Percentiles rank a stretch among this genome's conserved stretches.
phyloP scores from a whole-genome alignment of 2,329 filamentous ascomycete species.

The Hypoxylon sp. region DNA sequence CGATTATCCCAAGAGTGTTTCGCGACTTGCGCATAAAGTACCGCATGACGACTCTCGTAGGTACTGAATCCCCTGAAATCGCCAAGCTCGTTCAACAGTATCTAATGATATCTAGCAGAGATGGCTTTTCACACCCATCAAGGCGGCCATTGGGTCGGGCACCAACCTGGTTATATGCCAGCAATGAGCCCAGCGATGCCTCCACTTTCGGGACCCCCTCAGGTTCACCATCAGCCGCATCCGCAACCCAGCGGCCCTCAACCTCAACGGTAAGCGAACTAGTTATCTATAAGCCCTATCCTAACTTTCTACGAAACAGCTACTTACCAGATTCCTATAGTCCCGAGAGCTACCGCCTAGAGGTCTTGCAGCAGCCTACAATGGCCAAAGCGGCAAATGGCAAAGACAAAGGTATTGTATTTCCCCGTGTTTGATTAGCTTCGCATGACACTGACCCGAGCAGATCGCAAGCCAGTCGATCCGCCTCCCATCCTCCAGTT shows the following conservation, averaged over 20 bases:
- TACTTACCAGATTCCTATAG: constrained; percentile 32
- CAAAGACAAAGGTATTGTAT: constrained; percentile 52
- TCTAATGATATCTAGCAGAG: constrained; percentile 23
- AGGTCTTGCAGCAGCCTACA: constrained; percentile 52
- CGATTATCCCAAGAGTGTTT: constrained; percentile 2
- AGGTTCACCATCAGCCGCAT: constrained; percentile 47
- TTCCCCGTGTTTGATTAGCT: not conserved
- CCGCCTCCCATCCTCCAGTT: constrained; percentile 88
- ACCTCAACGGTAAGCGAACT: constrained; percentile 46
- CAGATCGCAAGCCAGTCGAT: constrained; percentile 88
- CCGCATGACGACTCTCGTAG: constrained; percentile 34
- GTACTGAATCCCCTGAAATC: constrained; percentile 9
- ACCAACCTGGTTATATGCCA: constrained; percentile 49
- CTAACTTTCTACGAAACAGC: not conserved
- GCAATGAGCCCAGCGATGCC: constrained; percentile 50
- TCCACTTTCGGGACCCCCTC: constrained; percentile 39
- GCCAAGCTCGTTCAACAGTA: not conserved
- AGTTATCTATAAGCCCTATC: not conserved
- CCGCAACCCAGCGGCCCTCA: constrained; percentile 43
- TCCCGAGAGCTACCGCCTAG: constrained; percentile 50
- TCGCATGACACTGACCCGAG: constrained; percentile 29
- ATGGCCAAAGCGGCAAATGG: constrained; percentile 53
- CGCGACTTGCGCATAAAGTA: constrained; percentile 20
- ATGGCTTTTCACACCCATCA: constrained; percentile 52
- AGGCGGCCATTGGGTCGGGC: constrained; percentile 47